phyloP scores from a whole-genome alignment of 129 eudicot genomes.

The Kitagawia praeruptora region DNA sequence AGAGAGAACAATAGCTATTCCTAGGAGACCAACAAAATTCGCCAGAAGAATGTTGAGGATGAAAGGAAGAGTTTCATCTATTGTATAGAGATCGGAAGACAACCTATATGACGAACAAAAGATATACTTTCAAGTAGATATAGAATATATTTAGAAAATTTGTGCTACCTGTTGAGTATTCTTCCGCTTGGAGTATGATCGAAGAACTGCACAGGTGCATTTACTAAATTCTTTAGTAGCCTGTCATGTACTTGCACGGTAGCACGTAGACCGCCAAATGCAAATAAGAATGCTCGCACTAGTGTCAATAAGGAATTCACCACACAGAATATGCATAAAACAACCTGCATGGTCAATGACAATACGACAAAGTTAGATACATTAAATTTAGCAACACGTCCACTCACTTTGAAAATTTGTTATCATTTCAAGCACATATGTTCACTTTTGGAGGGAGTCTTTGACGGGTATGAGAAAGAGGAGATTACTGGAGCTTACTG shows the following conservation, averaged over 20 bases:
- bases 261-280: constrained; percentile 90
- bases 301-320: constrained; percentile 62
- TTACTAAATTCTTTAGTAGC: constrained; percentile 53
- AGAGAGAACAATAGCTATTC: constrained; percentile 70
- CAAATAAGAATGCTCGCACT: constrained; percentile 86
- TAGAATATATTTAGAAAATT: constrained; percentile 3
- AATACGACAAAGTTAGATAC: not conserved
- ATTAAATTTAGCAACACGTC: constrained; percentile 3
- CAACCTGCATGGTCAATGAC: constrained; percentile 38
- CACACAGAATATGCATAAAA: constrained; percentile 52
- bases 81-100: constrained; percentile 79
- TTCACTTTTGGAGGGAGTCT: not conserved
- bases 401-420: not conserved
- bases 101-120: constrained; percentile 22
- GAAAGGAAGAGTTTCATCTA: constrained; percentile 89
- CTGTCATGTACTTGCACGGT: constrained; percentile 71
- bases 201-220: constrained; percentile 74
- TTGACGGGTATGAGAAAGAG: not conserved
- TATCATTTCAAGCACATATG: not conserved
- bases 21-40: constrained; percentile 83
- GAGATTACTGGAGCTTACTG: not conserved
- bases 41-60: constrained; percentile 96
- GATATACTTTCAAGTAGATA: not conserved
- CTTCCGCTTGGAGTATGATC: constrained; percentile 96
- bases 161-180: constrained; percentile 76